Conservation (phyloP, 345 rosid genomes). For the Kernera saxatilis region DNA sequence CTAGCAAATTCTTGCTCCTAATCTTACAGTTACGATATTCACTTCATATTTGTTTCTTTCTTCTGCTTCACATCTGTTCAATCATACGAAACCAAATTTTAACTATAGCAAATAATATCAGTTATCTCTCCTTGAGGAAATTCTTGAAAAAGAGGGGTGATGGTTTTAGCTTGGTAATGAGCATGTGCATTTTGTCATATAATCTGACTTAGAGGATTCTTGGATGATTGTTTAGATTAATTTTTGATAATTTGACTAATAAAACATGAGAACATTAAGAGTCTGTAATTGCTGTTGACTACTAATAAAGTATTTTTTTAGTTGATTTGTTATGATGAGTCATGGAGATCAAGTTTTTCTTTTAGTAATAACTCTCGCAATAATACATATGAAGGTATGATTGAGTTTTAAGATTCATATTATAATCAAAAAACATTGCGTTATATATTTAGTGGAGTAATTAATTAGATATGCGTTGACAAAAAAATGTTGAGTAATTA, state of each 20-base stretch:
- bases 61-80: too few species aligned
- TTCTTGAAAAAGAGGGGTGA: neutral
- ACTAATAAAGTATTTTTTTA: neutral
- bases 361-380: neutral
- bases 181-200: neutral
- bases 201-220: neutral
- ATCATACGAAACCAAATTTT: too few species aligned
- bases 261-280: neutral
- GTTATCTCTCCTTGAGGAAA: too few species aligned
- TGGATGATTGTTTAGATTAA: neutral
- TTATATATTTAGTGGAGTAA: neutral
- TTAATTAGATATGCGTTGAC: slow-evolving; percentile 22
- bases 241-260: neutral
- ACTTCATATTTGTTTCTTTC: too few species aligned
- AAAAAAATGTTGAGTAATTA: neutral
- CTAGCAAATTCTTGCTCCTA: too few species aligned
- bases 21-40: too few species aligned
- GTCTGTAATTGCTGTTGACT: neutral
- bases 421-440: neutral
- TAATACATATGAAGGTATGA: slow-evolving; percentile 3
- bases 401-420: neutral
- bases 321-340: neutral
- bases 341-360: neutral
- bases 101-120: too few species aligned
- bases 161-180: neutral